Evolutionary conservation across 2,329 filamentous ascomycete genomes (phyloP).

Genomic region (Cercospora sp.): DNA sequence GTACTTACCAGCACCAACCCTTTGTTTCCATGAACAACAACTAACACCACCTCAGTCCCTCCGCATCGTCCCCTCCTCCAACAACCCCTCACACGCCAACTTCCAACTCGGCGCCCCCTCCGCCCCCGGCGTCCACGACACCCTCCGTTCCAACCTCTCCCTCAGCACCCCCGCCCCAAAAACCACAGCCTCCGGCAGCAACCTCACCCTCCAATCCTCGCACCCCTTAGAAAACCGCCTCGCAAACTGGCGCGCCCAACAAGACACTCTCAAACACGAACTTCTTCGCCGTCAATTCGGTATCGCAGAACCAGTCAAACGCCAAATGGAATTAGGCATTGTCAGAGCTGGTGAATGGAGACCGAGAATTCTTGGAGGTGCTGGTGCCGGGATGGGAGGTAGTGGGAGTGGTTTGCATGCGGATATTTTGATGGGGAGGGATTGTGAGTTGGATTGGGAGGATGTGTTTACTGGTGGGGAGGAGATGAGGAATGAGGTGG

Average conservation of each 20-base stretch:
- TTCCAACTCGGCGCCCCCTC: slow-evolving; percentile 71
- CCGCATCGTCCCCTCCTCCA: slow-evolving; percentile 76
- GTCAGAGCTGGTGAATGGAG: slow-evolving; percentile 77
- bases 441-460: slow-evolving; percentile 83
- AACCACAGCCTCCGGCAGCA: slow-evolving; percentile 45
- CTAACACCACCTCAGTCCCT: slow-evolving; percentile 49
- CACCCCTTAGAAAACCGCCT: slow-evolving; percentile 94
- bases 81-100: slow-evolving; percentile 60
- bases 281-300: slow-evolving; percentile 83
- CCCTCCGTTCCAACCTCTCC: slow-evolving; percentile 79
- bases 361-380: slow-evolving; percentile 63
- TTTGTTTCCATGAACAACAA: neutral
- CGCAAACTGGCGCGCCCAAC: slow-evolving; percentile 83
- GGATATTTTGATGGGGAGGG: slow-evolving; percentile 78
- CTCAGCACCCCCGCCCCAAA: slow-evolving; percentile 53
- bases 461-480: slow-evolving; percentile 75
- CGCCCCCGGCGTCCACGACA: slow-evolving; percentile 89
- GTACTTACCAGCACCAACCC: neutral
- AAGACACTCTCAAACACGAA: slow-evolving; percentile 86
- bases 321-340: slow-evolving; percentile 94
- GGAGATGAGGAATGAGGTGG: slow-evolving; percentile 65
- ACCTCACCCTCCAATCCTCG: slow-evolving; percentile 59
- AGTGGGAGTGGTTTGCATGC: slow-evolving; percentile 66
- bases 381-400: slow-evolving; percentile 31
- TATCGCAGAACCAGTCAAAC: slow-evolving; percentile 85